Conservation (phyloP, 2,329 filamentous ascomycete species). For the Verticillium isaacii region DNA sequence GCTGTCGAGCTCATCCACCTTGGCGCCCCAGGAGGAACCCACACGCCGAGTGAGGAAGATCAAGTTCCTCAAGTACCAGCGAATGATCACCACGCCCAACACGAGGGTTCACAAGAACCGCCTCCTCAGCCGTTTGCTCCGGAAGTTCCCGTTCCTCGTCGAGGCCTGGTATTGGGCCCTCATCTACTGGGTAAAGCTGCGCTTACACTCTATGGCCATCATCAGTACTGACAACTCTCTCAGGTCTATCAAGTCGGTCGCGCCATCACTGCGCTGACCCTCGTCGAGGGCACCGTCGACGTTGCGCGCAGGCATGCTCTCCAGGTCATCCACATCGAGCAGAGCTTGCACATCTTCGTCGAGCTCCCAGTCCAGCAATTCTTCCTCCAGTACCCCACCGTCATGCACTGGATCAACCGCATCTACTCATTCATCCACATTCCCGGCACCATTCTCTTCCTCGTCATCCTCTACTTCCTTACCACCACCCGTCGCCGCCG, state of each 20-base stretch:
- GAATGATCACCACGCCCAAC: constrained; percentile 53
- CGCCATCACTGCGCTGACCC: constrained; percentile 65
- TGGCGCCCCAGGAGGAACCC: constrained; percentile 21
- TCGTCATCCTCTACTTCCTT: constrained; percentile 61
- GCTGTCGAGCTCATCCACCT: constrained; percentile 17
- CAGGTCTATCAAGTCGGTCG: constrained; percentile 72
- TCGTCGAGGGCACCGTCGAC: constrained; percentile 63
- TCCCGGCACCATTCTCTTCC: constrained; percentile 67
- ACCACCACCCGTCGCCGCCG: constrained; percentile 57
- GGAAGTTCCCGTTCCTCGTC: constrained; percentile 65
- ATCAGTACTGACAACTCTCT: background rate
- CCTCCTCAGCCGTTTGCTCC: constrained; percentile 58
- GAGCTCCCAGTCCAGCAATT: constrained; percentile 57
- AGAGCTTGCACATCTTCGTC: constrained; percentile 59
- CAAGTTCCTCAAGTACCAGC: constrained; percentile 20
- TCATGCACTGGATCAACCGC: constrained; percentile 67
- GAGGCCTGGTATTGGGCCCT: constrained; percentile 76
- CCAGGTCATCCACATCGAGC: constrained; percentile 61
- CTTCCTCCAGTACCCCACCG: constrained; percentile 37
- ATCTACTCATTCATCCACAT: constrained; percentile 76
- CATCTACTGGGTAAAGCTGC: constrained; percentile 65
- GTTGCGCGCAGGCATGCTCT: constrained; percentile 65
- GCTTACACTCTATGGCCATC: background rate
- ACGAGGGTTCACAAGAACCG: constrained; percentile 55
- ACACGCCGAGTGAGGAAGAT: constrained; percentile 26